Conservation (phyloP, 768 basidiomycete species). For the Amanita thiersii region DNA sequence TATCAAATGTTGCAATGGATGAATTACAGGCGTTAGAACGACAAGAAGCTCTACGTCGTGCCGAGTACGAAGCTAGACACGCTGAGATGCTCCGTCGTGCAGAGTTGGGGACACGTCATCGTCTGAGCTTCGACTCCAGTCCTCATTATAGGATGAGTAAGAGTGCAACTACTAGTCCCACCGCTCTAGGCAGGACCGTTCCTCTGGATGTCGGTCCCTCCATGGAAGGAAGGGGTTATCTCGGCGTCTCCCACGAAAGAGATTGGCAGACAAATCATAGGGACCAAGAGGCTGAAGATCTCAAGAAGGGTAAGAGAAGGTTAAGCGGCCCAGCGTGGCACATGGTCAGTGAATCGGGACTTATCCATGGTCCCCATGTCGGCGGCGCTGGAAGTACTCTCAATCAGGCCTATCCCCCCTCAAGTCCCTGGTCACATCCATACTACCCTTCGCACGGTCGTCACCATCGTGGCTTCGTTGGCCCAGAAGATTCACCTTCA, state of each 20-base stretch:
- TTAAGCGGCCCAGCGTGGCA: conserved; percentile 52
- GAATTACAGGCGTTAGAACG: conserved; percentile 87
- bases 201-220: conserved; percentile 12
- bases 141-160: conserved; percentile 32
- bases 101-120: conserved; percentile 59
- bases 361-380: conserved; percentile 17
- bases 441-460: conserved; percentile 30
- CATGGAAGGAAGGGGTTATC: conserved; percentile 31
- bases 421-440: conserved; percentile 27
- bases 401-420: conserved; percentile 17
- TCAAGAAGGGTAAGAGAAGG: conserved; percentile 29
- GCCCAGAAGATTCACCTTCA: conserved; percentile 58
- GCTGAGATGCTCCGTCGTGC: conserved; percentile 63
- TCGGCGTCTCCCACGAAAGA: conserved; percentile 30
- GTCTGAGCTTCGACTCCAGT: conserved; percentile 16
- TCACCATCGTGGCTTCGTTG: conserved; percentile 11
- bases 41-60: conserved; percentile 73
- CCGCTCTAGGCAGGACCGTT: conserved; percentile 24
- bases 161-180: conserved; percentile 62
- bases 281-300: conserved; percentile 13
- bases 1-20: conserved; percentile 76
- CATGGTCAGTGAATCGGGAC: conserved; percentile 17
- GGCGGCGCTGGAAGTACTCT: conserved; percentile 12
- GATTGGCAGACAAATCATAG: conserved; percentile 22
- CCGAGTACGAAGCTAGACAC: conserved; percentile 78